Conservation (phyloP, 805 yeast species). For the Candida anglica region DNA sequence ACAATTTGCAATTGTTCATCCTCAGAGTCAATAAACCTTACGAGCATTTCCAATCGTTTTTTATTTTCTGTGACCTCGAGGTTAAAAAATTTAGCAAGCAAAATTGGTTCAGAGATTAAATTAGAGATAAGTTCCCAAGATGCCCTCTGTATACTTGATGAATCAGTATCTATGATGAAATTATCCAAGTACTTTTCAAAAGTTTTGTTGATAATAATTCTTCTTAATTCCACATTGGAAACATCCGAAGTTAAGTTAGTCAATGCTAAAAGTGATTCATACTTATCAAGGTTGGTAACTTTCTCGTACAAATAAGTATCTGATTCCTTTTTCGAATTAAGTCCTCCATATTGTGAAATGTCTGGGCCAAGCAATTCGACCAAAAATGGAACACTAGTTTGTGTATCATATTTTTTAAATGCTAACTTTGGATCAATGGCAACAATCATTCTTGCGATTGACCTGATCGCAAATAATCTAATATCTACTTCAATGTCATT, state of each 20-base stretch:
- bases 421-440: slow-evolving; percentile 39
- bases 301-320: slow-evolving; percentile 22
- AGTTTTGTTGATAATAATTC: slow-evolving; percentile 39
- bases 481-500: slow-evolving; percentile 15
- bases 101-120: slow-evolving; percentile 38
- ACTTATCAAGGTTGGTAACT: slow-evolving; percentile 39
- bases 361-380: slow-evolving; percentile 42
- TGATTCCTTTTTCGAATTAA: background rate
- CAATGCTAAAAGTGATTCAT: slow-evolving; percentile 58
- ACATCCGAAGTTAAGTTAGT: slow-evolving; percentile 60
- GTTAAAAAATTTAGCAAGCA: slow-evolving; percentile 58
- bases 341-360: slow-evolving; percentile 16
- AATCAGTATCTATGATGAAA: slow-evolving; percentile 33
- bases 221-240: slow-evolving; percentile 33
- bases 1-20: slow-evolving; percentile 24
- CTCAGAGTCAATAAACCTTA: slow-evolving; percentile 31
- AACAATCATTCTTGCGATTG: slow-evolving; percentile 43
- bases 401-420: slow-evolving; percentile 35
- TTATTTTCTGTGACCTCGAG: slow-evolving; percentile 29
- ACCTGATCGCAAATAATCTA: slow-evolving; percentile 30
- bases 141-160: slow-evolving; percentile 48
- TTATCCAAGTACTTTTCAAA: slow-evolving; percentile 45
- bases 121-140: slow-evolving; percentile 64
- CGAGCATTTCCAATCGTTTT: slow-evolving; percentile 24
- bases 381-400: slow-evolving; percentile 46